Base-by-base conservation (phyloP, 139 green algal species). In the Tetraselmis chui region DNA sequence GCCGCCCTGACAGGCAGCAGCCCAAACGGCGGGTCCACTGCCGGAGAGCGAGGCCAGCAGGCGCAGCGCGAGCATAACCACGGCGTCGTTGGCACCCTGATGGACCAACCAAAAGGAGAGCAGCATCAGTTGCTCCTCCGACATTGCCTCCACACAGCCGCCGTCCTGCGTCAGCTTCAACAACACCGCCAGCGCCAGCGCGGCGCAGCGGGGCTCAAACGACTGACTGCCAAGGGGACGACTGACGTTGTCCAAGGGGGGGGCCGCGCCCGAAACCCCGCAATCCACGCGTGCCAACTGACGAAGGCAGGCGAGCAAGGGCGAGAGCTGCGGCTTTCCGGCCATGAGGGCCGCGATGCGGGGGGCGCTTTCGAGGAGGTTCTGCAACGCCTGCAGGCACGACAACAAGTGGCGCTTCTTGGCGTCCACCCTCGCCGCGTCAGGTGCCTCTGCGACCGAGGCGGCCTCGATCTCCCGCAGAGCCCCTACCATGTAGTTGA, bases 261-360 rank as follows among this genome's bases (percentile, higher is more conserved):
- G 74, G 11, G 29, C 31, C 25, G 82, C 82, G 27, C n/a, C 78
- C 31, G 76, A n/a, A 28, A 77, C 82, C 74, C 29, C 18, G 25
- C 1, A 28, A 1, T 28, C 25, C 75, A 31, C 1, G 24, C 1
- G n/a, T 32, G 23, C 82, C 76, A 59, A 78, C 59, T 31, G 83
- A 78, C 22, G 83, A 80, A 97, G 84, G 79, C 88, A 92, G 18
- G 87, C 87, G 22, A 94, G 83, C n/a, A 98, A 80, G 0, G 94
- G 93, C 11, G 90, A 87, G 11, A 97, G 74, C 0, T 93, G 91
- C 18, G 89, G 85, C 0, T 82, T 81, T 2, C 89, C 91, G 23
- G 91, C 87, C 80, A 97, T 81, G 79, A 97, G 81, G 5, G 89
- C 93, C 78, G 95, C 85, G 82, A 97, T 86, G 26, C 86, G 85